These are phyloP conservation scores for Trichoderma atrobrunneum DNA, from an alignment of 2,329 filamentous ascomycete genomes.

Conservation along the genomic window DNA sequence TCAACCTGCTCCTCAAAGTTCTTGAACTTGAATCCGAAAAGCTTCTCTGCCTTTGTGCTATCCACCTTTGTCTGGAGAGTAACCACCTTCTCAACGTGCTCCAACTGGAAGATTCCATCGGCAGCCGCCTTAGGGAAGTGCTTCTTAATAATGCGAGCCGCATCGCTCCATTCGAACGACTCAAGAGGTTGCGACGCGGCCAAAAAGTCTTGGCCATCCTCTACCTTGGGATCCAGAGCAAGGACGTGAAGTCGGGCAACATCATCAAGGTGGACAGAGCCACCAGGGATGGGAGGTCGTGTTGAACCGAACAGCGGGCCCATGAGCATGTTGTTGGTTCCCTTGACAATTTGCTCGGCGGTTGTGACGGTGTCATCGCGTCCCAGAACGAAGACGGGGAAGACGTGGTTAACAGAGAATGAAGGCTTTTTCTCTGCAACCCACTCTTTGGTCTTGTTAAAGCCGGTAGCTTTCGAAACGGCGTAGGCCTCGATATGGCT, in stretches of 20 bases:
- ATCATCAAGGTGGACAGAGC: slow-evolving; percentile 21
- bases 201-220: slow-evolving; percentile 13
- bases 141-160: slow-evolving; percentile 14
- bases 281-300: slow-evolving; percentile 27
- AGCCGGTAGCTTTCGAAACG: slow-evolving; percentile 36
- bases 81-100: not conserved
- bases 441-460: slow-evolving; percentile 34
- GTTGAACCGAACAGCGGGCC: slow-evolving; percentile 33
- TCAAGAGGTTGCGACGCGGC: slow-evolving; percentile 4
- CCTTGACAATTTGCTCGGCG: slow-evolving; percentile 22
- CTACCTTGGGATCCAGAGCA: not conserved
- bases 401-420: slow-evolving; percentile 37
- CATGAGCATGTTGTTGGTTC: slow-evolving; percentile 36
- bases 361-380: slow-evolving; percentile 32
- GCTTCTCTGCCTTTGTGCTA: slow-evolving; percentile 31
- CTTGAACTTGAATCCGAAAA: slow-evolving; percentile 33
- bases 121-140: slow-evolving; percentile 15
- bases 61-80: slow-evolving; percentile 23
- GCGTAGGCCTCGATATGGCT: slow-evolving; percentile 35
- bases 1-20: slow-evolving; percentile 36
- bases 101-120: slow-evolving; percentile 11
- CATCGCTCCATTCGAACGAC: not conserved
- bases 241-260: slow-evolving; percentile 20
- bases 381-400: slow-evolving; percentile 38
- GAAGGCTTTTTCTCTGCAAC: slow-evolving; percentile 31